Percentiles rank a stretch among this genome's conserved stretches.
phyloP scores from a whole-genome alignment of 306 rosid species.

The Begonia fuchsioides region DNA sequence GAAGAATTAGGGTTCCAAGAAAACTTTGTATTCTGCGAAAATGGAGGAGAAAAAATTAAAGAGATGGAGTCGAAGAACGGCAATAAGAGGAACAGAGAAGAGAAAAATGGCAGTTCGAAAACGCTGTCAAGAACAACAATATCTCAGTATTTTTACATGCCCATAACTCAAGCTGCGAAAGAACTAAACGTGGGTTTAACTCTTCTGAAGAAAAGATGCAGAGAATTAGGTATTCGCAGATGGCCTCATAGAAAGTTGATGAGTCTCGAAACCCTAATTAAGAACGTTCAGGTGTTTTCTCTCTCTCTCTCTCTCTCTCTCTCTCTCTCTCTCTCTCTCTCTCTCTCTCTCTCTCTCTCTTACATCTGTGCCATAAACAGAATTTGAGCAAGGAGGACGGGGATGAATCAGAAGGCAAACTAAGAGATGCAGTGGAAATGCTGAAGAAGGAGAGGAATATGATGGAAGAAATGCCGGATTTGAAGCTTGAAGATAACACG shows the following conservation, averaged over 20 bases:
- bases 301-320: too few species aligned
- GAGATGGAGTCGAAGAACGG: slow-evolving; percentile 1
- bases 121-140: slow-evolving; percentile 29
- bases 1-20: slow-evolving; percentile 16
- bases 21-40: background rate
- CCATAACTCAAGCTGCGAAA: slow-evolving; percentile 63
- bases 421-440: slow-evolving; percentile 31
- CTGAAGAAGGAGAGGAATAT: slow-evolving; percentile 60
- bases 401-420: slow-evolving; percentile 22
- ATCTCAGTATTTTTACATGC: slow-evolving; percentile 64
- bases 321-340: too few species aligned
- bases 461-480: slow-evolving; percentile 66
- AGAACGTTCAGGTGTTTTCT: slow-evolving; percentile 37
- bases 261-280: slow-evolving; percentile 70
- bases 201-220: slow-evolving; percentile 63
- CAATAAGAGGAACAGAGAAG: slow-evolving; percentile 8
- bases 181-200: slow-evolving; percentile 74
- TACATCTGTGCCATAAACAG: slow-evolving; percentile 12
- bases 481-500: slow-evolving; percentile 40
- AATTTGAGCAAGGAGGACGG: slow-evolving; percentile 39
- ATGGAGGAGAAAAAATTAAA: background rate
- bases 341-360: background rate
- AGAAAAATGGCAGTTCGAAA: slow-evolving; percentile 14
- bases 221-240: slow-evolving; percentile 68
- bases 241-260: slow-evolving; percentile 87